Percentiles rank a stretch among this genome's conserved stretches.
phyloP scores from a whole-genome alignment of 371 early-diverging fungal species.

The Paraphysoderma sedebokerense region DNA sequence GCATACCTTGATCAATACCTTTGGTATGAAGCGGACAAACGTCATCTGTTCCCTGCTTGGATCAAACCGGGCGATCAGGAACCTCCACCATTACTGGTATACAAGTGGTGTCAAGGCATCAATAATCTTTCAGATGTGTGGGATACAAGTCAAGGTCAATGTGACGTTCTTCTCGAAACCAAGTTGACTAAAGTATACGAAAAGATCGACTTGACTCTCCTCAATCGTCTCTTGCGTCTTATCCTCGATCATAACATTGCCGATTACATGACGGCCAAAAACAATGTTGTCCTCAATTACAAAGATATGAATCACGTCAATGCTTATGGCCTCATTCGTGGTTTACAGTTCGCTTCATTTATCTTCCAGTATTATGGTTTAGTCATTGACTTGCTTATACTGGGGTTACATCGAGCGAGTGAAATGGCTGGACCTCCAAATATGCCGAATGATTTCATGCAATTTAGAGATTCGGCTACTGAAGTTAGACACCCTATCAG shows the following conservation, averaged over 20 bases:
- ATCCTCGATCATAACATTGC: constrained; percentile 97
- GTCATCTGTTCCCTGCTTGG: constrained; percentile 89
- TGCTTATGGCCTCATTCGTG: constrained; percentile 90
- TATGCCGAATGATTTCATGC: constrained; percentile 90
- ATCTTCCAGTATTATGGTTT: constrained; percentile 97
- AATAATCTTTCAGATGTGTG: constrained; percentile 92
- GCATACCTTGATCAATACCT: constrained; percentile 97
- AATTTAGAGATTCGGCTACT: constrained; percentile 79
- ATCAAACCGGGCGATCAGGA: constrained; percentile 96
- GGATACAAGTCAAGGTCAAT: constrained; percentile 79
- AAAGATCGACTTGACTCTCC: constrained; percentile 93
- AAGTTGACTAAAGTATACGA: constrained; percentile 79
- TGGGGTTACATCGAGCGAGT: constrained; percentile 85
- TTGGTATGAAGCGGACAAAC: constrained; percentile 92
- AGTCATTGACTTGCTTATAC: constrained; percentile 85
- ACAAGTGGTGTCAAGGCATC: constrained; percentile 97
- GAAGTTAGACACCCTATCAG: constrained; percentile 93
- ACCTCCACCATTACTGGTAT: constrained; percentile 87
- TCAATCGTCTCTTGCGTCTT: constrained; percentile 85
- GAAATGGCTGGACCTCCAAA: constrained; percentile 94
- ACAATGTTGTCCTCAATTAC: constrained; percentile 90
- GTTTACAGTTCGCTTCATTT: constrained; percentile 95
- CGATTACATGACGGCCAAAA: constrained; percentile 97
- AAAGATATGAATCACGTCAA: constrained; percentile 99
- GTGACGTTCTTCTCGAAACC: constrained; percentile 90